Conservation (phyloP, 1,284 basidiomycete genomes). For the Ceratobasidium sp. region DNA sequence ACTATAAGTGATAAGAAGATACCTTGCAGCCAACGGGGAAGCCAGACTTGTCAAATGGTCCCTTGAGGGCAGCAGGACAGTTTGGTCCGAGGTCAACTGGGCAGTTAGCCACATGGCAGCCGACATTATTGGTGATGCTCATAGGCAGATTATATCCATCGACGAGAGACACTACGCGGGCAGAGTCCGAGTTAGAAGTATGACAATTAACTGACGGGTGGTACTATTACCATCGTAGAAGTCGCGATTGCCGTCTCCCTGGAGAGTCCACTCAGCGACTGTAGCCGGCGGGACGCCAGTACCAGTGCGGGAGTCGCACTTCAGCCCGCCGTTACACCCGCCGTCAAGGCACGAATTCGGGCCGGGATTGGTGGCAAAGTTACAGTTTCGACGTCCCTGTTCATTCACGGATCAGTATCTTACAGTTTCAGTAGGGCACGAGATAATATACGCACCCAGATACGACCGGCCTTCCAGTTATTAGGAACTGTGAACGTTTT, state of each 20-base stretch:
- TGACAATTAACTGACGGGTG: neutral
- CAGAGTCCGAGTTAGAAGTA: too few relatives aligned
- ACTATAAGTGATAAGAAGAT: conserved; percentile 53
- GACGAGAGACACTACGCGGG: conserved; percentile 59
- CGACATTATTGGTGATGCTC: conserved; percentile 66
- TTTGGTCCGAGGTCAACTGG: conserved; percentile 7
- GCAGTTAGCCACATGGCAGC: conserved; percentile 63
- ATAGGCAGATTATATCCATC: conserved; percentile 74
- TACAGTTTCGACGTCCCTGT: too few relatives aligned
- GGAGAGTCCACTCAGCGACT: conserved; percentile 64
- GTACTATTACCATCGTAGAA: conserved; percentile 67
- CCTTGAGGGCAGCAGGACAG: conserved; percentile 62
- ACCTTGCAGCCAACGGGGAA: conserved; percentile 70
- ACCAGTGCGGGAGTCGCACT: too few relatives aligned
- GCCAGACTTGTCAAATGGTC: conserved; percentile 65
- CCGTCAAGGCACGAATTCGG: too few relatives aligned
- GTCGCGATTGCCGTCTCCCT: conserved; percentile 60
- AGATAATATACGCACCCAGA: conserved; percentile 56
- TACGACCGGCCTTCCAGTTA: conserved; percentile 61
- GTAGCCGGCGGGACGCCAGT: too few relatives aligned
- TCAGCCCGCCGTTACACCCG: too few relatives aligned
- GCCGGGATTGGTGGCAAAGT: too few relatives aligned
- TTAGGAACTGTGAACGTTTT: conserved; percentile 64
- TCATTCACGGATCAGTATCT: too few relatives aligned
- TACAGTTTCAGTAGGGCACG: too few relatives aligned